Evolutionary conservation across 148 eudicot genomes (phyloP), one percentile per base, ranked within the genome.

Genomic region (Polygonum aviculare): DNA sequence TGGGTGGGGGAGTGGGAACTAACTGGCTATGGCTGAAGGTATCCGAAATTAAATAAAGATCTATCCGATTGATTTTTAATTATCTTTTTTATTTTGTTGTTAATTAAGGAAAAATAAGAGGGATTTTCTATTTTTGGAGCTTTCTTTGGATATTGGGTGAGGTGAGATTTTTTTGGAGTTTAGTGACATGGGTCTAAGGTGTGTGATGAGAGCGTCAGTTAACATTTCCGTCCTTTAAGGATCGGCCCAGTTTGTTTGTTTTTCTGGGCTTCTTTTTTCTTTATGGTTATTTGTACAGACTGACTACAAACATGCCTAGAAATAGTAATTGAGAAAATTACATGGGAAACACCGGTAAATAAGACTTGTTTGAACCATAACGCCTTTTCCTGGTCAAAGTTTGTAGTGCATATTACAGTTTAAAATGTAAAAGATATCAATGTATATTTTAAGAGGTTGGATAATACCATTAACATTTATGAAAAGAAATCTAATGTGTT

Each of bases 1-100:
- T 62, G 69, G 69, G 69, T 62, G 69, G 69, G 69, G 33, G 15
- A 36, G 72, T 67, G 45, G 44, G 71, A 36, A 35, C 71, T 14
- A 67, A 67, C 71, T 67, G 19, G 71, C 21, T 14, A 35, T 63
- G 70, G 40, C 35, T 14, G 41, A 15, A 35, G 44, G 36, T 16
- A 67, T 38, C 40, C 72, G 16, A 67, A 67, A 67, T 5, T 35
- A 15, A 63, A 63, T 63, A 63, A 57, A 22, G 9, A 57, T 57
- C 65, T 63, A 33, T 1, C 15, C 12, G 70, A 31, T 63, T 63
- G 70, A 31, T 63, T 33, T 62, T 62, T 62, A 2, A 31, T 22
- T 2, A 26, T 19, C 11, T 57, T 62, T 26, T 26, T 31, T 21
- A 7, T 26, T 33, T 10, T 33, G 3, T 33, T 10, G 45, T 10